Percentiles rank a stretch among this genome's conserved stretches.
Conservation (phyloP, 495 filamentous ascomycete species). For the Penicillium macrosclerotiorum region DNA sequence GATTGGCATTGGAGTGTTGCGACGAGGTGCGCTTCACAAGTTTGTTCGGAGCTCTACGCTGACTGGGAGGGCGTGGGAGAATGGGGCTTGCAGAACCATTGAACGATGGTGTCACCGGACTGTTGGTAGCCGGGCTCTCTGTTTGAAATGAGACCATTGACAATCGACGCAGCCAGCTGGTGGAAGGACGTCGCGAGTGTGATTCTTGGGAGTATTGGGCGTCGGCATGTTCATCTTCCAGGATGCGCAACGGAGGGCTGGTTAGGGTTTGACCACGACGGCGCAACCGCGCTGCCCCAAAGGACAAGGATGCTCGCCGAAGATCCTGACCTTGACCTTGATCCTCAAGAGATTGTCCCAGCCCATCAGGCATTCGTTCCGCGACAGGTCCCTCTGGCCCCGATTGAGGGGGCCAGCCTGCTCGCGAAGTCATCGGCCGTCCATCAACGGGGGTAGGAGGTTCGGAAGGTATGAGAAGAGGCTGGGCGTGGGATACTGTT, state of each 20-base stretch:
- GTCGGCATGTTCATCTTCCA: slow-evolving; percentile 34
- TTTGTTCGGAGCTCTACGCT: slow-evolving; percentile 70
- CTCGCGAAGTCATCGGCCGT: slow-evolving; percentile 25
- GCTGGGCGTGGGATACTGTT: slow-evolving; percentile 25
- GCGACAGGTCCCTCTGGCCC: slow-evolving; percentile 8
- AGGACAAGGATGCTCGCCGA: slow-evolving; percentile 43
- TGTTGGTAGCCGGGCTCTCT: slow-evolving; percentile 65
- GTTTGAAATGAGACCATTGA: slow-evolving; percentile 73
- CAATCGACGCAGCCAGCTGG: slow-evolving; percentile 76
- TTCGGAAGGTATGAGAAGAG: slow-evolving; percentile 13
- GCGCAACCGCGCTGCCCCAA: slow-evolving; percentile 50
- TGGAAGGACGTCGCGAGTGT: slow-evolving; percentile 47
- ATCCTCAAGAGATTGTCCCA: slow-evolving; percentile 3
- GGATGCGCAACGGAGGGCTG: slow-evolving; percentile 28
- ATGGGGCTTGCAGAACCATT: slow-evolving; percentile 70
- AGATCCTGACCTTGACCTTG: slow-evolving; percentile 18
- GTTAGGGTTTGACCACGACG: slow-evolving; percentile 42
- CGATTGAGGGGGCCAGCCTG: slow-evolving; percentile 15
- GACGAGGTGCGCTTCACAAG: slow-evolving; percentile 81
- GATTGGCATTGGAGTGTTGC: slow-evolving; percentile 45
- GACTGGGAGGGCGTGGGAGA: slow-evolving; percentile 41
- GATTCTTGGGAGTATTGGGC: slow-evolving; percentile 27
- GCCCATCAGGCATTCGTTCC: slow-evolving; percentile 6
- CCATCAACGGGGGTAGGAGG: slow-evolving; percentile 20
- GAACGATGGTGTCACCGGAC: slow-evolving; percentile 66